phyloP scores from a whole-genome alignment of 345 rosid genomes.

The Heritiera fomes region DNA sequence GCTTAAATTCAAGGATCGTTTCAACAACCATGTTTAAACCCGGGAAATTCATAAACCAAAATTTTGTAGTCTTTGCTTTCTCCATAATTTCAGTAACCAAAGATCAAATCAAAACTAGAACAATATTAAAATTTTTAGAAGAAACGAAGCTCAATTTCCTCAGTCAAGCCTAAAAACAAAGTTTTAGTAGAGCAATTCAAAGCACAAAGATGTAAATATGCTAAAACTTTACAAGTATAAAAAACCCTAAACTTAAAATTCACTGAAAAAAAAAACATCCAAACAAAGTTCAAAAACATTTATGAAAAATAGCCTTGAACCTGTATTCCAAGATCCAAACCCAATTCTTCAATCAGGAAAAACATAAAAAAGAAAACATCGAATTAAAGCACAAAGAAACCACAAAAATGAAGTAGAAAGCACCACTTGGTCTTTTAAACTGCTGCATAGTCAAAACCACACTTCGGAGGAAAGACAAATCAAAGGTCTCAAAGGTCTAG shows the following conservation, averaged over 20 bases:
- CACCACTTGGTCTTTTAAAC: neutral
- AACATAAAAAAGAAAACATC: neutral
- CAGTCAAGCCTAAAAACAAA: neutral
- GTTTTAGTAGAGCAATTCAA: neutral
- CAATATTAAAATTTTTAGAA: too few relatives aligned
- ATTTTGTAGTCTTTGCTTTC: neutral
- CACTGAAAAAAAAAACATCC: neutral
- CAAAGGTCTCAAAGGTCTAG: too few relatives aligned
- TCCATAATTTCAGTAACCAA: neutral
- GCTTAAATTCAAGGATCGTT: constrained; percentile 3
- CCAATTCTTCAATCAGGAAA: constrained; percentile 3
- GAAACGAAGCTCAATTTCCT: neutral
- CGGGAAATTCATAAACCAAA: neutral
- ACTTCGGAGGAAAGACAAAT: neutral
- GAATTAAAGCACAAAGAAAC: neutral
- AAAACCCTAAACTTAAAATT: neutral
- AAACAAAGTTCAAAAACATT: neutral
- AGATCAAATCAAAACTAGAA: neutral
- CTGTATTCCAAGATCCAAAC: constrained; percentile 25
- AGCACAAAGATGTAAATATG: neutral
- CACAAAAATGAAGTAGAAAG: neutral
- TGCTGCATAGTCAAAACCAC: neutral
- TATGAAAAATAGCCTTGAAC: neutral
- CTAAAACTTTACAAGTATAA: neutral
- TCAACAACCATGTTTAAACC: neutral